Evolutionary conservation across 176 grass and related monocot species (phyloP).

Genomic region (Triticum monococcum): DNA sequence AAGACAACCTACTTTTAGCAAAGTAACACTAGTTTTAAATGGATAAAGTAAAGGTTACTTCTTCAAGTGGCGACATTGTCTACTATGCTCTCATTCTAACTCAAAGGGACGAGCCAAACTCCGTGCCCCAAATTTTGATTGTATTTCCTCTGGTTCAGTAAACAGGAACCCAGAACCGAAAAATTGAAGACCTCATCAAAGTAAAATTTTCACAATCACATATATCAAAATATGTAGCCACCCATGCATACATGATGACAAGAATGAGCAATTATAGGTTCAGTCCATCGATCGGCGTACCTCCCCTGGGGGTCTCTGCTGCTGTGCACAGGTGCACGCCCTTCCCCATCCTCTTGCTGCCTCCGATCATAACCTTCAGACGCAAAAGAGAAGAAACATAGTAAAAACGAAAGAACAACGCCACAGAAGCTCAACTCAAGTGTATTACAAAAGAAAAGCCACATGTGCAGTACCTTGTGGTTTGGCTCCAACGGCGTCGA

Average conservation of each 20-base stretch:
- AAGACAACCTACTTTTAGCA: constrained; percentile 12
- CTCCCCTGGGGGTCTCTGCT: constrained; percentile 38
- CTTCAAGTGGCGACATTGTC: background rate
- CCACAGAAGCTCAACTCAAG: background rate
- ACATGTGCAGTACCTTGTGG: constrained; percentile 39
- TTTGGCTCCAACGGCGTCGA: constrained; percentile 42
- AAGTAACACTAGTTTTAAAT: background rate
- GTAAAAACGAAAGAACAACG: background rate
- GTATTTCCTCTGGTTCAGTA: constrained; percentile 4
- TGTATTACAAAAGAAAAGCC: background rate
- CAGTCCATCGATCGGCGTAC: constrained; percentile 6
- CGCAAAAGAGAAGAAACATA: background rate
- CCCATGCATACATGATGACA: constrained; percentile 30
- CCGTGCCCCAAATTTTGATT: background rate
- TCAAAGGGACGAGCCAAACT: background rate
- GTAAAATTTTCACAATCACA: background rate
- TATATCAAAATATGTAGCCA: constrained; percentile 2
- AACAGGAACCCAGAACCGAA: background rate
- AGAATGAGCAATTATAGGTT: constrained; percentile 12
- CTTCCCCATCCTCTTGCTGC: constrained; percentile 6
- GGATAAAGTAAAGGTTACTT: background rate
- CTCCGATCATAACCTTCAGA: constrained; percentile 45
- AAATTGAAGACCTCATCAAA: background rate
- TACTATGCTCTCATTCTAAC: background rate
- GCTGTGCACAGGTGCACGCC: constrained; percentile 26